Base-by-base conservation (phyloP, 2,329 filamentous ascomycete genomes). In the Pseudogymnoascus sp. region DNA sequence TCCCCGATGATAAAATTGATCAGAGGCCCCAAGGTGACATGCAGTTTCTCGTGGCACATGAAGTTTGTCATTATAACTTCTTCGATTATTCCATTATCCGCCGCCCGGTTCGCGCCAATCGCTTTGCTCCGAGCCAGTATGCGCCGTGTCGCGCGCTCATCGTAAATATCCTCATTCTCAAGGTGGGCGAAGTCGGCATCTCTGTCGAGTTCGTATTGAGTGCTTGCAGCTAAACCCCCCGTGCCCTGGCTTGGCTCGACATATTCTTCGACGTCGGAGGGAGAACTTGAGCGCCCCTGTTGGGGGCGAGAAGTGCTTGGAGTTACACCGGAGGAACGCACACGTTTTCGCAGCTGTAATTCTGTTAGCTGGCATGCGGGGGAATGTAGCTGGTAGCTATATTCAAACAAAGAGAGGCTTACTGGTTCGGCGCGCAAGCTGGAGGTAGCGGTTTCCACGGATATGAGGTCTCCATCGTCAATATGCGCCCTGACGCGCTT, bases 1-100 rank as follows among this genome's bases (percentile, higher is more conserved):
- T 96, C 92, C 14, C 95, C 95, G 63, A 97, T 93, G 66, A 99
- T 93, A 76, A 99, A 99, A 76, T 99, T 99, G 75, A 99, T 96
- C 38, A 97, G 79, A 0, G 95, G 95, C 0, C 95, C 95, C n/a
- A 99, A 81, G 63, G 89, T 84, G 65, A 96, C 89, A 46, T 89
- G 85, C 16, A 97, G 82, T 63, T 88, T 87, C 50, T 86, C 81
- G 74, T 99, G 95, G 71, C 93, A 97, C 95, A 97, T 97, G 76
- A 97, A 97, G 74, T 97, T 97, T 69, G 86, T 84, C 74, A 92
- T 96, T 38, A 87, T 89, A 63, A 97, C 89, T 66, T 88, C 88
- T 74, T 96, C 89, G 56, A 97, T 89, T 62, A 97, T 93, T 1
- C 91, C 93, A 69, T 90, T 88, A 40, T 96, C 89, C 0, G 91